Evolutionary conservation across 2,329 filamentous ascomycete species (phyloP).

Genomic region (Aspergillus jensenii): DNA sequence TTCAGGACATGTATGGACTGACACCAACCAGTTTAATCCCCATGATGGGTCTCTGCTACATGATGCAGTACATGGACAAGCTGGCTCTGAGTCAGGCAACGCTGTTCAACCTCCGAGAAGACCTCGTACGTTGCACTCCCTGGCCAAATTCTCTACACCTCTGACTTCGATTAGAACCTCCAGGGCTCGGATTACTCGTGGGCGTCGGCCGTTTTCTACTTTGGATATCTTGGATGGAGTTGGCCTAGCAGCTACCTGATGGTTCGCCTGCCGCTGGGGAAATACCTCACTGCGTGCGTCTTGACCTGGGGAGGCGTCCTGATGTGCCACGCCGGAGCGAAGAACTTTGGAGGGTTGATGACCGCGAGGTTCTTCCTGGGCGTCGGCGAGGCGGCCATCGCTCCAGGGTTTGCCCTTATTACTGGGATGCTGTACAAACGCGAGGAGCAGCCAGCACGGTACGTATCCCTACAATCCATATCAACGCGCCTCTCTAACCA

Average conservation of each 20-base stretch:
- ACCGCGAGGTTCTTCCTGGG: conserved; percentile 40
- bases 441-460: conserved; percentile 32
- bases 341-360: conserved; percentile 35
- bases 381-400: conserved; percentile 30
- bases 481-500: not conserved
- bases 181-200: conserved; percentile 27
- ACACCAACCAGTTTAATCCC: conserved; percentile 23
- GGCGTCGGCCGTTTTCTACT: conserved; percentile 35
- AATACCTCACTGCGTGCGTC: conserved; percentile 30
- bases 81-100: conserved; percentile 31
- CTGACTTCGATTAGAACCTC: not conserved
- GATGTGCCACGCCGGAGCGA: conserved; percentile 33
- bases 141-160: not conserved
- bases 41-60: conserved; percentile 30
- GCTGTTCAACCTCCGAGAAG: conserved; percentile 25
- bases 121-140: conserved; percentile 12
- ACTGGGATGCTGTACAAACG: conserved; percentile 37
- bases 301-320: conserved; percentile 34
- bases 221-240: conserved; percentile 39
- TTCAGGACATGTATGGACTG: not conserved
- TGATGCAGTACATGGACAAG: conserved; percentile 33
- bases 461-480: not conserved
- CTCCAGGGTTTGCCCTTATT: conserved; percentile 38
- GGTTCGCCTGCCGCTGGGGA: conserved; percentile 31
- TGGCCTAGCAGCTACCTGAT: conserved; percentile 41